Base-by-base conservation (phyloP, 1,284 basidiomycete genomes). In the Cryptococcus sp. region DNA sequence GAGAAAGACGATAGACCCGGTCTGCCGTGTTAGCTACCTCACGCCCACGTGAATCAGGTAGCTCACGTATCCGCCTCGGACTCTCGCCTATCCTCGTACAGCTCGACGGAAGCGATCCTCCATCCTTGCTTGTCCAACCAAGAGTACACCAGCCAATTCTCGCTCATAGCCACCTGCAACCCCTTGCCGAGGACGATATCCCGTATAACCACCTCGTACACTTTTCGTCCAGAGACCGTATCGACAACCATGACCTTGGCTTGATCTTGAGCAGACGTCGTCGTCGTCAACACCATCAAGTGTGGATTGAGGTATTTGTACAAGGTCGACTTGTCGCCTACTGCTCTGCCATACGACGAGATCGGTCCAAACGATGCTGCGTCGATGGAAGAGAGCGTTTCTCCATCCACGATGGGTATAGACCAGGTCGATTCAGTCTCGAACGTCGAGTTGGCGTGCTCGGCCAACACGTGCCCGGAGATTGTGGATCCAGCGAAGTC, bases 231-330 rank as follows among this genome's bases (percentile, higher is more conserved):
- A 53, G 86, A 90, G 35, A 80, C 80, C 0, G 78, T 78, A 65
- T 97, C 90, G 18, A 95, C 59, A 6, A 95, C 72, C 60, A 86
- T 85, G 9, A 95, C 63, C 2, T 80, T 80, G 58, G 86, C 65
- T 1, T 51, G 54, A 3, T 32, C 40, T 1, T 42, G 40, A 6
- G 63, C 53, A 6, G 69, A 63, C 4, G 76, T 71, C 4, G 77
- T 71, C 14, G 85, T 86, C 6, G 84, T 74, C 24, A 89, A 75
- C 3, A 84, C 80, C 36, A 85, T 76, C 16, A 90, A 63, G 58
- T 89, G 82, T 5, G 87, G 85, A 68, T 94, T 94, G 55, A 97
- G 79, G 67, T 94, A 95, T 75, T 97, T 97, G 79, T 95, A 94
- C 47, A 97, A 71, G 34, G 91, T 92, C 24, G 82, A 82, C 50